Conservation (phyloP, 208 protist genomes). For the Phytomonas sp. region DNA sequence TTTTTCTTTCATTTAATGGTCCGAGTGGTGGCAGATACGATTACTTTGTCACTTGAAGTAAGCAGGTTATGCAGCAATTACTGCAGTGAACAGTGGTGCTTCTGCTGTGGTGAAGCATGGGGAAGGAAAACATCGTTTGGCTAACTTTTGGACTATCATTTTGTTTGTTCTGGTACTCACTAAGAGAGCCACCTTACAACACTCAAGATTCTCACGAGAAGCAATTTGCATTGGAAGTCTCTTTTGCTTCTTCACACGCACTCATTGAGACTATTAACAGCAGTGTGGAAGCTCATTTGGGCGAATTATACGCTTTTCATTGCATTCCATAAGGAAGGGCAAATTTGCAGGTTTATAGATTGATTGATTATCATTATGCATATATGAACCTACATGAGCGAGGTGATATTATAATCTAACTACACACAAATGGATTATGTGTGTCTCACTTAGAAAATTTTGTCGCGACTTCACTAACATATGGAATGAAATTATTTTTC, state of each 20-base stretch:
- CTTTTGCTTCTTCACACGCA: not conserved
- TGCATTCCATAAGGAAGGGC: not conserved
- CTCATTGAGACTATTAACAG: not conserved
- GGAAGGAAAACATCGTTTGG: not conserved
- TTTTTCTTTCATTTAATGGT: conserved; percentile 13
- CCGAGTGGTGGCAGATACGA: not conserved
- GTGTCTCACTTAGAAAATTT: not conserved
- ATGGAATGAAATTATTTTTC: not conserved
- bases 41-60: not conserved
- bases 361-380: not conserved
- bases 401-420: not conserved
- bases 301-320: not conserved
- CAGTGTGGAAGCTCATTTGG: not conserved
- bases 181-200: not conserved
- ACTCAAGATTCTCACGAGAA: not conserved
- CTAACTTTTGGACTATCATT: not conserved
- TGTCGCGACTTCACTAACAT: not conserved
- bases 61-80: not conserved
- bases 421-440: not conserved
- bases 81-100: not conserved
- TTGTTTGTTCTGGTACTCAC: not conserved
- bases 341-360: not conserved
- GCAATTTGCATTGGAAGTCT: not conserved
- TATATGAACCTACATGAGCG: conserved; percentile 1
- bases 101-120: not conserved